Conservation (phyloP, 2,329 filamentous ascomycete species). For the Verticillium nonalfalfae region DNA sequence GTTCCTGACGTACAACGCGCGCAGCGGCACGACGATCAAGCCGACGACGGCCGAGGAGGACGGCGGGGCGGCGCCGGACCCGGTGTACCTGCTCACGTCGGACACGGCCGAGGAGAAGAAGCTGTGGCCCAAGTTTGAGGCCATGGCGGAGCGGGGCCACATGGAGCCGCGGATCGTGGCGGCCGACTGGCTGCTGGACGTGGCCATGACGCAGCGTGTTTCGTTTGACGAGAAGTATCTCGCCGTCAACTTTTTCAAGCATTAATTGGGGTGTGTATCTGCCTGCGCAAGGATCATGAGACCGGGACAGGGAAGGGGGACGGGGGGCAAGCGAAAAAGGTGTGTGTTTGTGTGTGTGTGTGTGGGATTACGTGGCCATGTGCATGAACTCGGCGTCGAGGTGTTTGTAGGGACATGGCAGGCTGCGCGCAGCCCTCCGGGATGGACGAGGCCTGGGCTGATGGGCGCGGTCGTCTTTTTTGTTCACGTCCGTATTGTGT, state of each 20-base stretch:
- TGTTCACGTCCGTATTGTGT: not conserved
- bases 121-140: constrained; percentile 74
- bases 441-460: not conserved
- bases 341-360: constrained; percentile 6
- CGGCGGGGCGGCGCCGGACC: constrained; percentile 55
- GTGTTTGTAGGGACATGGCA: not conserved
- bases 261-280: constrained; percentile 5
- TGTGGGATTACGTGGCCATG: not conserved
- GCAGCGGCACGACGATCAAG: constrained; percentile 61
- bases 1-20: constrained; percentile 70
- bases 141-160: constrained; percentile 70
- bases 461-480: not conserved
- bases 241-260: constrained; percentile 34
- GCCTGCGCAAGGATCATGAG: constrained; percentile 7
- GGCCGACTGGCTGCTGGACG: constrained; percentile 84
- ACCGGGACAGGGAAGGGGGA: too few relatives aligned
- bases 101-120: constrained; percentile 59
- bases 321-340: too few relatives aligned
- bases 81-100: constrained; percentile 78
- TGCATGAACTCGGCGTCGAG: not conserved
- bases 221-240: constrained; percentile 60
- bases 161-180: constrained; percentile 77
- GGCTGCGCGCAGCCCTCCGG: not conserved
- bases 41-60: constrained; percentile 57
- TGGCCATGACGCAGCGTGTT: constrained; percentile 82